These are phyloP conservation scores for Trichosporon ovoides DNA, from an alignment of 1,284 basidiomycete genomes.

Conservation along the genomic window DNA sequence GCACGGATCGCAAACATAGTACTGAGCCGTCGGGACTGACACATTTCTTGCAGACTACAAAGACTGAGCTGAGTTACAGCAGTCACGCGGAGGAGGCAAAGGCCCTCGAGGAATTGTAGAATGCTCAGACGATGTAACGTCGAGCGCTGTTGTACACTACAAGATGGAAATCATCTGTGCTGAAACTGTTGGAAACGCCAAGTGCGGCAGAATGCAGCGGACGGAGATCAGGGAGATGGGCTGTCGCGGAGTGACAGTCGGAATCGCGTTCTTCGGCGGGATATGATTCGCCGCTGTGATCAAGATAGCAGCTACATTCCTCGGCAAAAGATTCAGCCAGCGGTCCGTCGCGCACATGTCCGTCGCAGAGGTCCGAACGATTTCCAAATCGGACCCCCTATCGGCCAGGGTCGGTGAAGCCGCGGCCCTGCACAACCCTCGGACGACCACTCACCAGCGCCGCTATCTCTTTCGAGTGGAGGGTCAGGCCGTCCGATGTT, in stretches of 20 bases:
- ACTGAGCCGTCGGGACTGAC: slow-evolving; percentile 11
- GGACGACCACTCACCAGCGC: too few species aligned
- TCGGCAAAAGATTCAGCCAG: slow-evolving; percentile 6
- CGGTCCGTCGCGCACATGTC: not conserved
- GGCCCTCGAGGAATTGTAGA: not conserved
- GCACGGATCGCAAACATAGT: slow-evolving; percentile 11
- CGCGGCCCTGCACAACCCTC: not conserved
- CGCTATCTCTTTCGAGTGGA: too few species aligned
- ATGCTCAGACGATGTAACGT: not conserved
- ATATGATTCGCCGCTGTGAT: not conserved
- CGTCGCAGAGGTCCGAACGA: not conserved
- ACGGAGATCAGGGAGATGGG: not conserved
- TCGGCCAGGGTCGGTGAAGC: not conserved
- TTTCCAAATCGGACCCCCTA: not conserved
- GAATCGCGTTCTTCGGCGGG: not conserved
- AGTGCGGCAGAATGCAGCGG: too few species aligned
- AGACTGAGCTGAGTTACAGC: too few species aligned
- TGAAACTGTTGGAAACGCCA: too few species aligned
- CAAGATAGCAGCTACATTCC: slow-evolving; percentile 1
- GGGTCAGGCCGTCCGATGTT: too few species aligned
- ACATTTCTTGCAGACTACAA: not conserved
- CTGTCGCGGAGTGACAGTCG: too few species aligned
- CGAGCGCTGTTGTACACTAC: not conserved
- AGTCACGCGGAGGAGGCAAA: too few species aligned
- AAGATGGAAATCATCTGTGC: not conserved